These are phyloP conservation scores for Luzula sylvatica DNA, from an alignment of 176 grass and related monocot genomes.

Conservation along the genomic window DNA sequence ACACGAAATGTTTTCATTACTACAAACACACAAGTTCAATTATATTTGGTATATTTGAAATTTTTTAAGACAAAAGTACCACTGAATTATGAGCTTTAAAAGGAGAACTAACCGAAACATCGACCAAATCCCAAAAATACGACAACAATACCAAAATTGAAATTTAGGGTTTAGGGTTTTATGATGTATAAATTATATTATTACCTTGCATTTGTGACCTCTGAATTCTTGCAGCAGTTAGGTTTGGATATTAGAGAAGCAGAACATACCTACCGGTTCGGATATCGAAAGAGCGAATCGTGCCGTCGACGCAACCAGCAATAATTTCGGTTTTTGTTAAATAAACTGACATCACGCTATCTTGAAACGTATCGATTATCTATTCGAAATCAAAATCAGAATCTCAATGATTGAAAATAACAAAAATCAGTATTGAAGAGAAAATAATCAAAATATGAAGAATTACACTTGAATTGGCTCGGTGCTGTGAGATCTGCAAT, in stretches of 20 bases:
- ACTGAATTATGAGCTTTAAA: conserved; percentile 86
- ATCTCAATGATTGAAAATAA: no score
- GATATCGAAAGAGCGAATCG: conserved; percentile 84
- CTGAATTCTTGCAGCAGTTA: conserved; percentile 87
- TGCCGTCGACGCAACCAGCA: conserved; percentile 93
- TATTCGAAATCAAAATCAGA: conserved; percentile 20
- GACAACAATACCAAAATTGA: conserved; percentile 40
- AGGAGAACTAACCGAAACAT: conserved; percentile 57
- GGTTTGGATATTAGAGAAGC: not conserved
- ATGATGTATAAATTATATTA: no score
- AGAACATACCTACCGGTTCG: conserved; percentile 74
- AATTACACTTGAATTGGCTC: conserved; percentile 81
- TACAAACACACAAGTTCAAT: no score
- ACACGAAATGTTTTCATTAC: no score
- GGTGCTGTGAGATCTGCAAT: conserved; percentile 81
- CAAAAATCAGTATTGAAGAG: not conserved
- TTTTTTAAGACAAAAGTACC: no score
- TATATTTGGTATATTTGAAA: no score
- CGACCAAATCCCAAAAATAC: conserved; percentile 96
- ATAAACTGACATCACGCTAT: conserved; percentile 89
- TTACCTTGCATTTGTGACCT: conserved; percentile 46
- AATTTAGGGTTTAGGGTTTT: not conserved
- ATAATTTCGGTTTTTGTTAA: conserved; percentile 90
- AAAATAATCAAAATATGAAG: not conserved
- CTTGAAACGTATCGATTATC: conserved; percentile 94